Base-by-base conservation (phyloP, 176 grass and related monocot species). In the Puccinellia tenuiflora region DNA sequence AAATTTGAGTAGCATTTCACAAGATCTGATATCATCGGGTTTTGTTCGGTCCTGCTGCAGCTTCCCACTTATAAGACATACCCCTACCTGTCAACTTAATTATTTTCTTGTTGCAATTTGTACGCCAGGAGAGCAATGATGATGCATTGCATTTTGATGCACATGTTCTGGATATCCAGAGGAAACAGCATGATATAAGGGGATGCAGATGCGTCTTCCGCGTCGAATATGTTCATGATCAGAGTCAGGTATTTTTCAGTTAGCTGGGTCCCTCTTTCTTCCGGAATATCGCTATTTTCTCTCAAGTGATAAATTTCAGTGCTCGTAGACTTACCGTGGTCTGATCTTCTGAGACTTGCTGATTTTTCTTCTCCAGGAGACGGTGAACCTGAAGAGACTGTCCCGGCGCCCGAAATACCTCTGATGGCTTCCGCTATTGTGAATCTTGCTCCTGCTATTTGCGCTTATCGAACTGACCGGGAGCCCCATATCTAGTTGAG, bases 81-180 rank as follows among this genome's bases (percentile, higher is more conserved):
- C 6, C 9, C 1, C n/a, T 78, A 11, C 1, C 1, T 21, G 7
- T 65, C 11, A 45, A 56, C 5, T 42, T 37, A 16, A 51, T 42
- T 45, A 20, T 81, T 34, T 73, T 29, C 67, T 90, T 38, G 21
- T 80, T 61, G 21, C n/a, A 70, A 53, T 55, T 29, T 79, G 46
- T 34, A 79, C 14, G 11, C 12, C 88, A 99, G 93, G 97, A 99
- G 71, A 89, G 69, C 56, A 90, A 86, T 9, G 88, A 94, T 3
- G 89, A 92, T 7, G 93, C 97, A 67, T 73, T 91, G 80, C 91
- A 99, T 86, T 99, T 96, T 12, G 97, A 99, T 81, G 93, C 93
- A 1, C 93, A 96, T 79, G 71, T 96, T 40, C 5, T 94, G 11
- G 91, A 96, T 78, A 82, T 95, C 15, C 74, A 92, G 68, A 87